Evolutionary conservation across 2,329 filamentous ascomycete genomes (phyloP).

Genomic region (Monosporascus sp.): DNA sequence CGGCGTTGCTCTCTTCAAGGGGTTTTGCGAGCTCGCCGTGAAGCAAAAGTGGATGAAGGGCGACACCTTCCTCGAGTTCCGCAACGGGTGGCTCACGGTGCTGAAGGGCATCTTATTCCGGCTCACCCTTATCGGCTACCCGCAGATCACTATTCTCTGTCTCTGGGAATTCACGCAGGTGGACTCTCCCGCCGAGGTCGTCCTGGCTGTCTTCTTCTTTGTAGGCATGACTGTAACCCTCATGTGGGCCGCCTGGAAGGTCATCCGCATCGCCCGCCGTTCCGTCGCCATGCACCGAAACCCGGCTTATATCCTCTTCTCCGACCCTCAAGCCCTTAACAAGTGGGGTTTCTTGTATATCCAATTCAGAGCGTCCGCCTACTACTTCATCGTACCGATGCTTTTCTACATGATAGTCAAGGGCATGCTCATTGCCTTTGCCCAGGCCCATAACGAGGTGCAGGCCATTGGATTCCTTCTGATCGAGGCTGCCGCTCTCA

Average conservation of each 20-base stretch:
- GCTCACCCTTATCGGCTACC: constrained; percentile 75
- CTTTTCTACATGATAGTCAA: constrained; percentile 71
- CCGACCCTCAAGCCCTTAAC: constrained; percentile 77
- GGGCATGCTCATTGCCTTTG: constrained; percentile 75
- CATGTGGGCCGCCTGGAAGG: constrained; percentile 74
- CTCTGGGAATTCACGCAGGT: constrained; percentile 77
- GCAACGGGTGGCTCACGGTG: constrained; percentile 79
- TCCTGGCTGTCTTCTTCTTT: constrained; percentile 76
- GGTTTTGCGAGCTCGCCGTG: constrained; percentile 64
- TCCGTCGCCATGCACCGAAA: constrained; percentile 86
- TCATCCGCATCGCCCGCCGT: constrained; percentile 73
- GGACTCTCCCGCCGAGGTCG: constrained; percentile 74
- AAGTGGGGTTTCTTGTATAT: constrained; percentile 92
- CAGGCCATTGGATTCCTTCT: constrained; percentile 74
- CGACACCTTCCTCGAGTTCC: constrained; percentile 80
- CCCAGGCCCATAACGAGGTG: constrained; percentile 58
- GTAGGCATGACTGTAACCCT: constrained; percentile 68
- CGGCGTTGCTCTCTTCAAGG: constrained; percentile 70
- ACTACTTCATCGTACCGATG: constrained; percentile 79
- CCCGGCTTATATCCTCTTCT: constrained; percentile 85
- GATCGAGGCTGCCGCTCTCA: constrained; percentile 67
- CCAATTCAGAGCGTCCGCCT: constrained; percentile 81
- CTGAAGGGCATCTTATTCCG: constrained; percentile 84
- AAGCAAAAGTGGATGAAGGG: constrained; percentile 69
- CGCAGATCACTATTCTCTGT: constrained; percentile 77